Evolutionary conservation across 306 rosid species (phyloP), one percentile per base, ranked within the genome.

Genomic region (Mimosa pudica): DNA sequence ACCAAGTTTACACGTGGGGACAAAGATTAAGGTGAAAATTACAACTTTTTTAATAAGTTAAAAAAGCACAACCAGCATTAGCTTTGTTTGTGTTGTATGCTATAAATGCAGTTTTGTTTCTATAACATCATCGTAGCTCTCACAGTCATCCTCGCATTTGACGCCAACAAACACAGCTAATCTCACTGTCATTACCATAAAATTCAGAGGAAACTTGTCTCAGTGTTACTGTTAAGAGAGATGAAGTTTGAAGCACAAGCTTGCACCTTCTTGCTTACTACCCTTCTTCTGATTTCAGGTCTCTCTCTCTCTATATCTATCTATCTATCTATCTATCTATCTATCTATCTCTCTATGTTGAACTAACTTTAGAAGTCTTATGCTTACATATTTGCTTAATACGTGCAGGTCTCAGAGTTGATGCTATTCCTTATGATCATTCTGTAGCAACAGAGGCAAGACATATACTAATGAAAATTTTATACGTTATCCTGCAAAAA

Each of bases 401-500:
- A 74, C 35, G 80, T 83, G 83, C 94, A 94, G 98, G 87, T 52
- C 55, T 80, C 45, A 79, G 54, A 6, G 85, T 84, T 66, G 62
- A 77, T 78, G 90, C 89, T 73, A 30, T 79, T 45, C 33, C 85
- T 55, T 94, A 90, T 84, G 86, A 92, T 78, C 87, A 90, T 84
- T 88, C 84, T 48, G 89, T 92, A 30, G 86, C 89, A 58, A 82
- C 85, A 30, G 67, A 92, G 93, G 98, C 82, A 89, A 89, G 87
- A 70, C 48, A 38, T 62, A 67, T 24, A 33, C 78, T 48, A 35
- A 61, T 64, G 8, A 13, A 47, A 68, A 35, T 8, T n/a, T 64
- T 65, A 14, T 35, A 33, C 8, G 7, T 6, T 46, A 62, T 61
- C 41, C 66, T 24, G 49, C 41, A 75, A 62, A 62, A 62, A 62